A percentile compares a stretch with the other conserved stretches of the same genome.
Evolutionary conservation across 495 filamentous ascomycete genomes (phyloP).

Genomic region (Neurospora cerealis): DNA sequence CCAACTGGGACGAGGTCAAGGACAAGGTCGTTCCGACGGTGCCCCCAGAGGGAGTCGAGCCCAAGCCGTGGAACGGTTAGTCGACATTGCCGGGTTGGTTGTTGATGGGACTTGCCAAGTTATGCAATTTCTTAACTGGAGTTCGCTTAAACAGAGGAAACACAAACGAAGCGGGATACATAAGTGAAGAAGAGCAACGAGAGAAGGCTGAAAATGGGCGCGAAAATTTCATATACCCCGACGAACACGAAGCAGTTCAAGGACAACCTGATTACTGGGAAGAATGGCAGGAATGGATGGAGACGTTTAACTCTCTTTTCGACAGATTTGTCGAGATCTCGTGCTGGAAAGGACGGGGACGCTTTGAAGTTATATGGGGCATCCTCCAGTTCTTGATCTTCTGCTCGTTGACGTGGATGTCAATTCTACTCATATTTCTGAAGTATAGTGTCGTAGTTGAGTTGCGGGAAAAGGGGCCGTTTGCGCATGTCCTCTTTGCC

Average conservation of each 20-base stretch:
- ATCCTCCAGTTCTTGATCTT: background rate
- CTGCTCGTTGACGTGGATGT: background rate
- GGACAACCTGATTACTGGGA: background rate
- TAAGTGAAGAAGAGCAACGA: background rate
- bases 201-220: background rate
- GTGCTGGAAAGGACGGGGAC: background rate
- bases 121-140: background rate
- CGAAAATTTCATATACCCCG: background rate
- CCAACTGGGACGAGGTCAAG: conserved; percentile 81
- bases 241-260: background rate
- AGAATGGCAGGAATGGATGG: background rate
- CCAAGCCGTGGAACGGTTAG: conserved; percentile 49
- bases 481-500: background rate
- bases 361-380: background rate
- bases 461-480: background rate
- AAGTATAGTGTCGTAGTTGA: background rate
- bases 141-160: background rate
- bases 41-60: conserved; percentile 68
- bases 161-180: background rate
- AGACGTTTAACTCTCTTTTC: background rate
- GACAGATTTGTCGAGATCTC: background rate
- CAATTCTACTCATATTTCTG: background rate
- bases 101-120: background rate
- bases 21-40: conserved; percentile 59
- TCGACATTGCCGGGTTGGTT: background rate